Base-by-base conservation (phyloP, 306 rosid genomes). In the Psophocarpus tetragonolobus region DNA sequence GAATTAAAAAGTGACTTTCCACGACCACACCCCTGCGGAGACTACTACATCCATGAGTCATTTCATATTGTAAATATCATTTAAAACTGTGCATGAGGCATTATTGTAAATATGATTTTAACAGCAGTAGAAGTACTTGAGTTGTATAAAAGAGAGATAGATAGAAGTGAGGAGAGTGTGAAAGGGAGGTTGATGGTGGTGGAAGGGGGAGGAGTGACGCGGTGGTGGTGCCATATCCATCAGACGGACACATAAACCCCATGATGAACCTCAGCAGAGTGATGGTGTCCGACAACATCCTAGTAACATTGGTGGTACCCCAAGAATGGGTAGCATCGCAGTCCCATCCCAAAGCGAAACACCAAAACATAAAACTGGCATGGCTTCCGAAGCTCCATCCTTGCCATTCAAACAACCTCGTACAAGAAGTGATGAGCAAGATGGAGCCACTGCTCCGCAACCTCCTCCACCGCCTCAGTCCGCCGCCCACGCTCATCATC, bases 211-310 rank as follows among this genome's bases (percentile, higher is more conserved):
- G n/a, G n/a, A 29, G 32, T 29, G 86, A 87, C 39, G 50, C 83
- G n/a, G 38, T 89, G 64, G 93, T 84, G 1, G 4, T 90, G 42
- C 90, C 94, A 0, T 75, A 84, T 24, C 94, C 91, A 0, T 70
- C 85, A 0, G 44, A 73, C 1, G 87, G 94, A 24, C 91, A 87
- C 81, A 69, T 90, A 50, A 86, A 90, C 68, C 75, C 94, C 32
- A 48, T 87, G 85, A 72, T 86, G 75, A 84, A 73, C 81, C 60
- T 90, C 47, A 82, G 82, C 84, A 90, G 82, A 5, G 18, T 81
- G 8, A 69, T 85, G 2, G 4, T 84, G 0, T 27, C 82, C 1
- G 20, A 73, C 53, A 73, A 73, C 47, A 73, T 84, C 35, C 83
- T 69, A 15, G 63, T 90, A 48, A 87, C 92, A 47, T 75, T 84